Evolutionary conservation across 2,329 filamentous ascomycete genomes (phyloP).

Genomic region (Claviceps quebecensis): DNA sequence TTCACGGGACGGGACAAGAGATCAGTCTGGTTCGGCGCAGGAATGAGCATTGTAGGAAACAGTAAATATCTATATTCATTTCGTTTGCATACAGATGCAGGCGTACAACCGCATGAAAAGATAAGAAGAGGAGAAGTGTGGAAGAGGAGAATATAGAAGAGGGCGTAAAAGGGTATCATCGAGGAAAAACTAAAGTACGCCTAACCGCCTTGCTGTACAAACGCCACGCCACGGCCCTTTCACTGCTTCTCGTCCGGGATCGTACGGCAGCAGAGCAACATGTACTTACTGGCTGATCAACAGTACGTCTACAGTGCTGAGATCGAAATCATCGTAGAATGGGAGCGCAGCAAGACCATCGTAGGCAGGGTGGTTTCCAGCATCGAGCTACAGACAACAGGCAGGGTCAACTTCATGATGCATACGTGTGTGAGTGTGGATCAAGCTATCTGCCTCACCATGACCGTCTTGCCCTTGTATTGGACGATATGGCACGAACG

Average conservation of each 20-base stretch:
- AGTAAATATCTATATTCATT: slow-evolving; percentile 24
- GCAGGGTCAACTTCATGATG: neutral
- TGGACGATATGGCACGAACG: slow-evolving; percentile 95
- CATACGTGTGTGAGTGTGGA: neutral
- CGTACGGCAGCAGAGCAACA: neutral
- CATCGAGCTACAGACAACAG: slow-evolving; percentile 57
- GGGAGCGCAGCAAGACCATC: slow-evolving; percentile 86
- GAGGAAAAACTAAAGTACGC: neutral
- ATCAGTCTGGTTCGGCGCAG: slow-evolving; percentile 5
- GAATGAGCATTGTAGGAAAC: slow-evolving; percentile 11
- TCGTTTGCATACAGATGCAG: slow-evolving; percentile 15
- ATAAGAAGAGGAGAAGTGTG: neutral
- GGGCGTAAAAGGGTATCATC: neutral
- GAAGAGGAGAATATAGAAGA: neutral
- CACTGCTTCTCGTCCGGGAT: neutral
- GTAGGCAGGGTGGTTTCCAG: slow-evolving; percentile 91
- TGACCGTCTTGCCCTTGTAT: slow-evolving; percentile 98
- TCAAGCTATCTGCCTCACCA: slow-evolving; percentile 43
- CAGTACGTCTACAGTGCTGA: slow-evolving; percentile 92
- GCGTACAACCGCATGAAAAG: slow-evolving; percentile 10
- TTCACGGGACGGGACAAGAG: neutral
- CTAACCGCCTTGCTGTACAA: neutral
- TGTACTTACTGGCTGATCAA: slow-evolving; percentile 92
- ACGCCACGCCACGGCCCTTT: neutral
- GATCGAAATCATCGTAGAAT: slow-evolving; percentile 96